Evolutionary conservation across 345 rosid species (phyloP), one percentile per base, ranked within the genome.

Genomic region (Citrus trifoliata): DNA sequence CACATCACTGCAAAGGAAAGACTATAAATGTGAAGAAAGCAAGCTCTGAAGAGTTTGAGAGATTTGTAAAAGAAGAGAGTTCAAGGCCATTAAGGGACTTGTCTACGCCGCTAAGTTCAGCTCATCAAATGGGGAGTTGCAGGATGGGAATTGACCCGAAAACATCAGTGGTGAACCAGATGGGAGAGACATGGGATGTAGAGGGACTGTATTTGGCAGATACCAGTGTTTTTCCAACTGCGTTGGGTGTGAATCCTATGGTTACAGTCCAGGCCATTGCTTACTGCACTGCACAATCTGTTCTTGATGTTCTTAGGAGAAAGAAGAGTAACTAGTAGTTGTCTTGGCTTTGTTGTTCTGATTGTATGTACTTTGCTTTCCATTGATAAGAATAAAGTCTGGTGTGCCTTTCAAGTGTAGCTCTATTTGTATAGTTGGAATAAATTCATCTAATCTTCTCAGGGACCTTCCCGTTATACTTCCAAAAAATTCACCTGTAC

Each of bases 111-210:
- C 73, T 93, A 30, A 80, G 92, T 79, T 95, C 98, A 40, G 97
- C 97, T 59, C 97, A 95, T 81, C 97, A 95, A 83, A 93, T 93
- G 97, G 97, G 96, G 28, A 95, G 97, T 73, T 95, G 97, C 82
- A 83, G 95, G 78, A 93, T 95, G 97, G 98, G 97, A 19, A 76
- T 79, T 6, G 85, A 83, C 32, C 91, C 91, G 3, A 86, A 80
- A 70, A 76, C 68, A 25, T 93, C 97, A 0, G 97, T 83, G 16
- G 97, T 95, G 88, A 84, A 80, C 70, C 87, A 90, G 48, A 88
- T 77, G 81, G 97, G 97, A 4, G 97, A 95, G 83, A 88, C 95
- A 51, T 93, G 97, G 97, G 97, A 91, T 68, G 86, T 93, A 1
- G 89, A 90, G 55, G 93, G 93, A 33, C 74, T 93, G 75, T 93